phyloP scores from a whole-genome alignment of 805 yeast genomes.

The Sungouiella blattae region DNA sequence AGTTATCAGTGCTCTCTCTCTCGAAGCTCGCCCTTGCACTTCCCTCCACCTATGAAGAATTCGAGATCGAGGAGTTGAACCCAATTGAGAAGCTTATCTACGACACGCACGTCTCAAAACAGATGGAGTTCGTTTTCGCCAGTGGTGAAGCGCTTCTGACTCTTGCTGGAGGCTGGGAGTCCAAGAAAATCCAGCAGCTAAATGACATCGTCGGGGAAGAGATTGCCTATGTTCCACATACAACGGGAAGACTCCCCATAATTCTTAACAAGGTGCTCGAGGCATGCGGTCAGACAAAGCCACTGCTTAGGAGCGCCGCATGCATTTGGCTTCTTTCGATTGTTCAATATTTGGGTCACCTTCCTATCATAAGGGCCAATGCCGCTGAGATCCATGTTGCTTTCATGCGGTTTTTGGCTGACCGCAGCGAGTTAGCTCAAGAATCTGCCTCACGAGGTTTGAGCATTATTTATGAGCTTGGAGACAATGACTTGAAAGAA shows the following conservation, averaged over 20 bases:
- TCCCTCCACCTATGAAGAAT: constrained; percentile 3
- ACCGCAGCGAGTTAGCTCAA: constrained; percentile 82
- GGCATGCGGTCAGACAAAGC: constrained; percentile 63
- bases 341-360: constrained; percentile 66
- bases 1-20: constrained; percentile 53
- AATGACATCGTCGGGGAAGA: constrained; percentile 50
- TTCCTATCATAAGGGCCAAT: constrained; percentile 32
- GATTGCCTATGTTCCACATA: constrained; percentile 15
- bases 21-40: constrained; percentile 50
- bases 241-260: constrained; percentile 18
- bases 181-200: constrained; percentile 48
- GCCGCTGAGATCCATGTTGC: constrained; percentile 65
- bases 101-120: constrained; percentile 62
- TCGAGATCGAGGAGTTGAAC: constrained; percentile 16
- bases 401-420: constrained; percentile 76
- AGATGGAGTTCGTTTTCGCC: constrained; percentile 70
- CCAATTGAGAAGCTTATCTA: constrained; percentile 46
- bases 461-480: constrained; percentile 74
- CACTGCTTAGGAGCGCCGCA: constrained; percentile 67
- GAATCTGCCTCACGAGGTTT: constrained; percentile 91
- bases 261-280: constrained; percentile 50
- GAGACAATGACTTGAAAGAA: constrained; percentile 64
- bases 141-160: constrained; percentile 82
- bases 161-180: constrained; percentile 72
- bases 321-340: constrained; percentile 85